These are phyloP conservation scores for Ogataea saltuana DNA, from an alignment of 805 yeast genomes.

Conservation along the genomic window DNA sequence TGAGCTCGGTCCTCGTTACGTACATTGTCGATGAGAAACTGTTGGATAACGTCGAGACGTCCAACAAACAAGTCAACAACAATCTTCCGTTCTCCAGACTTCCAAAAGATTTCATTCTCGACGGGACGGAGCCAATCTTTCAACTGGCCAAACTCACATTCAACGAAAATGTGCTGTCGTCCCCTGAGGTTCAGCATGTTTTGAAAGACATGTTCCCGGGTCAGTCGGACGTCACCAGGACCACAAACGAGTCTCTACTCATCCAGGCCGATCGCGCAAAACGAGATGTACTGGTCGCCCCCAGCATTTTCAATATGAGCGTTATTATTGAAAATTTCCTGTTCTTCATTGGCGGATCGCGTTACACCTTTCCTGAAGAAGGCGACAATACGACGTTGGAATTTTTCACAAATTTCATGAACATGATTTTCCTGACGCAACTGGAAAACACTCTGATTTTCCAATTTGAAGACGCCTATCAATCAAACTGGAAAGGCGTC, in stretches of 20 bases:
- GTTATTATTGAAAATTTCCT: constrained; percentile 73
- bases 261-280: constrained; percentile 58
- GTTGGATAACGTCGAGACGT: constrained; percentile 25
- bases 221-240: constrained; percentile 26
- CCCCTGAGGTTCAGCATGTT: constrained; percentile 40
- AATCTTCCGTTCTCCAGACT: constrained; percentile 26
- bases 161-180: constrained; percentile 34
- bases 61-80: constrained; percentile 14
- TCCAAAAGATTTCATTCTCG: constrained; percentile 25
- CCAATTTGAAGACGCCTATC: constrained; percentile 51
- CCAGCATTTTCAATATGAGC: constrained; percentile 78
- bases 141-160: constrained; percentile 37
- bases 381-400: constrained; percentile 29
- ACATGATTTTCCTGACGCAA: constrained; percentile 59
- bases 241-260: constrained; percentile 41
- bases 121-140: constrained; percentile 31
- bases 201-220: constrained; percentile 75
- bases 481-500: constrained; percentile 33
- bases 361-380: constrained; percentile 39
- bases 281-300: constrained; percentile 65
- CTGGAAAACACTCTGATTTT: constrained; percentile 55
- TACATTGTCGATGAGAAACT: constrained; percentile 40
- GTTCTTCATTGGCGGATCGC: constrained; percentile 62
- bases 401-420: constrained; percentile 69
- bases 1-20: constrained; percentile 38